These are phyloP conservation scores for Calocybe indica DNA, from an alignment of 768 basidiomycete species.

Conservation along the genomic window DNA sequence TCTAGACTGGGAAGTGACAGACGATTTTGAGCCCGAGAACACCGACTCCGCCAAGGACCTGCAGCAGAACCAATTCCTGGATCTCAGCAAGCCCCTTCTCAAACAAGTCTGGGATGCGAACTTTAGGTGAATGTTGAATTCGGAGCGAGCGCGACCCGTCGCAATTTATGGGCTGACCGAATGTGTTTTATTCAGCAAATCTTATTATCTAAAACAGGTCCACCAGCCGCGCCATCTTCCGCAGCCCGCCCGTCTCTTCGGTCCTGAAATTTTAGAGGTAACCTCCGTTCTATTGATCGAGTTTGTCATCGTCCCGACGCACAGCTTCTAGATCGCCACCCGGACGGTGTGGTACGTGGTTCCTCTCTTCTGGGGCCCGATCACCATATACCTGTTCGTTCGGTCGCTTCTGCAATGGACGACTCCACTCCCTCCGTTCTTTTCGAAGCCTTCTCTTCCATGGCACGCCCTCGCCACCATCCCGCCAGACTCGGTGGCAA, in stretches of 20 bases:
- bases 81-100: constrained; percentile 79
- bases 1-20: constrained; percentile 82
- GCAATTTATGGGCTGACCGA: not conserved
- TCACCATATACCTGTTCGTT: constrained; percentile 69
- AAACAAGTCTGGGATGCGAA: constrained; percentile 84
- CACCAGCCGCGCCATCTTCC: constrained; percentile 91
- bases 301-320: too few species aligned
- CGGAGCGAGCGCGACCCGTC: too few species aligned
- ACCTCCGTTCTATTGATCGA: constrained; percentile 8
- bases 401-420: constrained; percentile 84
- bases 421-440: constrained; percentile 45
- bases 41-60: constrained; percentile 80
- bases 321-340: constrained; percentile 55
- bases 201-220: constrained; percentile 93
- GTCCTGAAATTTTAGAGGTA: constrained; percentile 76
- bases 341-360: constrained; percentile 92
- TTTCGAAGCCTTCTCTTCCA: not conserved
- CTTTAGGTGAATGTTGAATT: constrained; percentile 53
- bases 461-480: constrained; percentile 27
- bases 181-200: constrained; percentile 53
- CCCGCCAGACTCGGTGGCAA: constrained; percentile 43
- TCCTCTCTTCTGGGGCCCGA: constrained; percentile 88
- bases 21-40: constrained; percentile 88
- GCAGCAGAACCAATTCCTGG: constrained; percentile 86
- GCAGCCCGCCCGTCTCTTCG: constrained; percentile 84